These are phyloP conservation scores for Przewalskia tangutica DNA, from an alignment of 257 asterid species.

Conservation along the genomic window DNA sequence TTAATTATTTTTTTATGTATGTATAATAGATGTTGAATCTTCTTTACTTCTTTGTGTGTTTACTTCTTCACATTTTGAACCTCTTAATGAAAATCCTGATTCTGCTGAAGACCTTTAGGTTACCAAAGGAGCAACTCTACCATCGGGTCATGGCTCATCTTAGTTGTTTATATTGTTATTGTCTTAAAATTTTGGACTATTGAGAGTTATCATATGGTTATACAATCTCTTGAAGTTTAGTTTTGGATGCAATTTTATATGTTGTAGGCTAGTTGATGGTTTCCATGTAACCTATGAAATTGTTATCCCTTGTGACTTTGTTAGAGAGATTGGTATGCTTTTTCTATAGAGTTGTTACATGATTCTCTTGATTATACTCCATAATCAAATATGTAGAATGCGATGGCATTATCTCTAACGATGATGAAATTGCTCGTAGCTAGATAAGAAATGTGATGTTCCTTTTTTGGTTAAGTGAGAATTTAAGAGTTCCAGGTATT, in stretches of 20 bases:
- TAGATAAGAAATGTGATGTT: not conserved
- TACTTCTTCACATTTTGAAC: no score
- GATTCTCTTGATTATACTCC: not conserved
- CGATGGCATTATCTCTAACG: not conserved
- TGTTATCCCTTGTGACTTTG: not conserved
- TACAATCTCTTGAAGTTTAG: not conserved
- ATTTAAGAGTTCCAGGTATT: not conserved
- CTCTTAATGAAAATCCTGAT: no score
- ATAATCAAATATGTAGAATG: not conserved
- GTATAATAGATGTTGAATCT: no score
- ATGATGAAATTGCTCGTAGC: conserved; percentile 21
- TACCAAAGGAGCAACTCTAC: not conserved
- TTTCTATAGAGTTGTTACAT: not conserved
- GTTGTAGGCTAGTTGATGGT: not conserved
- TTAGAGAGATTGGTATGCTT: not conserved
- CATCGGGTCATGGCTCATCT: not conserved
- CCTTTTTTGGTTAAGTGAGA: not conserved
- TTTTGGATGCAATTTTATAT: not conserved
- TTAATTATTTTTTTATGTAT: no score
- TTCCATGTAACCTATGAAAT: not conserved
- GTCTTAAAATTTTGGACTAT: not conserved
- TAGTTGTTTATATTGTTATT: not conserved
- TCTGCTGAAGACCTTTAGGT: not conserved
- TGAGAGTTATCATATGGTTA: not conserved
- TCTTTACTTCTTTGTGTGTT: no score